These are phyloP conservation scores for Pseudocercospora fuligena DNA, from an alignment of 2,329 filamentous ascomycete species.

Conservation along the genomic window DNA sequence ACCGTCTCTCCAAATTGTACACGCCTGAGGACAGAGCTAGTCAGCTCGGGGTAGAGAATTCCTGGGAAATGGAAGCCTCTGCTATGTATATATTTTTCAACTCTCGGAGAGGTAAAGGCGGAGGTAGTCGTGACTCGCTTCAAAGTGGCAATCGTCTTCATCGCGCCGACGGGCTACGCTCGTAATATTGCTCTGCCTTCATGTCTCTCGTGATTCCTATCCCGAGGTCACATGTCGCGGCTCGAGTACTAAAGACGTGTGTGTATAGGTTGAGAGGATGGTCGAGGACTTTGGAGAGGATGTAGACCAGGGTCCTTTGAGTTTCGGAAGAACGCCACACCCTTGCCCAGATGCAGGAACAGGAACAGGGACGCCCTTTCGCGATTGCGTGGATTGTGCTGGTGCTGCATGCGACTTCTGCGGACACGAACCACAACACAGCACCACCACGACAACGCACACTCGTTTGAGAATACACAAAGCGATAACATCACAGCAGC, in stretches of 20 bases:
- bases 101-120: no score
- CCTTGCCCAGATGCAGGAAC: conserved; percentile 8
- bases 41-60: not conserved
- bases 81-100: no score
- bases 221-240: no score
- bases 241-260: no score
- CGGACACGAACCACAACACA: not conserved
- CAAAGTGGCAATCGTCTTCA: no score
- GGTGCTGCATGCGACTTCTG: not conserved
- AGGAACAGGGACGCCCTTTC: conserved; percentile 10
- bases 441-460: not conserved
- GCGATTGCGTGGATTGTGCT: not conserved
- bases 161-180: no score
- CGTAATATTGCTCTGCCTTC: no score
- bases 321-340: not conserved
- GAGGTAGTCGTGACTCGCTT: no score
- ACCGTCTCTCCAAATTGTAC: not conserved
- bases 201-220: no score
- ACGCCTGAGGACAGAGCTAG: not conserved
- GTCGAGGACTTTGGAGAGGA: not conserved
- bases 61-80: no score
- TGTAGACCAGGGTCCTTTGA: not conserved
- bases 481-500: not conserved
- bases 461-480: not conserved
- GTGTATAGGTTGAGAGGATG: no score